Evolutionary conservation across 768 basidiomycete genomes (phyloP).

Genomic region (Cyclocybe cylindracea): DNA sequence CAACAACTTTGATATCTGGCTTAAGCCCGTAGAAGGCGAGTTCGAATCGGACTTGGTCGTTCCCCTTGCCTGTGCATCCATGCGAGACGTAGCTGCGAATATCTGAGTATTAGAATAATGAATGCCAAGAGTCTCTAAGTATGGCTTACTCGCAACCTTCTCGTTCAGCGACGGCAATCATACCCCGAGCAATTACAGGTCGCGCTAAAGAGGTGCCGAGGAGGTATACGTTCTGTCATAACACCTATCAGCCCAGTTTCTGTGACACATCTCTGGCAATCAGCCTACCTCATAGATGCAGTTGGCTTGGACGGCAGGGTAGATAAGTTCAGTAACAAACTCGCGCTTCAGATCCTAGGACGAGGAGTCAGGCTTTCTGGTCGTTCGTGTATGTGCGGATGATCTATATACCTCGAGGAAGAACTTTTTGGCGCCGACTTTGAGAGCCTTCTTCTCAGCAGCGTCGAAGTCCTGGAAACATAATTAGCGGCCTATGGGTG

Average conservation of each 20-base stretch:
- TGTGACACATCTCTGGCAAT: conserved; percentile 2
- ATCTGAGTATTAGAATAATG: background rate
- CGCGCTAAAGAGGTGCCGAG: conserved; percentile 97
- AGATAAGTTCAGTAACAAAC: conserved; percentile 95
- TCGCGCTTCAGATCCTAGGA: conserved; percentile 88
- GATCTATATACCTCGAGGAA: conserved; percentile 67
- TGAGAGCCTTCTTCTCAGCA: conserved; percentile 85
- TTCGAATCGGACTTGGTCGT: conserved; percentile 99
- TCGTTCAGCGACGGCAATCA: conserved; percentile 89
- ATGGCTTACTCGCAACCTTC: conserved; percentile 91
- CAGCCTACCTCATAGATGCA: conserved; percentile 92
- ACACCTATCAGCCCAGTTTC: conserved; percentile 3
- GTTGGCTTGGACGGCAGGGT: conserved; percentile 97
- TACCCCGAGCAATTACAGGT: conserved; percentile 97
- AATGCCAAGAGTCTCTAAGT: background rate
- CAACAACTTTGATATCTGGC: conserved; percentile 98
- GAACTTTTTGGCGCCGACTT: conserved; percentile 95
- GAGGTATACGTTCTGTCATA: conserved; percentile 83
- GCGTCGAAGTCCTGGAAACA: conserved; percentile 82
- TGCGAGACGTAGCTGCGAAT: conserved; percentile 84
- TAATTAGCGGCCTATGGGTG: background rate
- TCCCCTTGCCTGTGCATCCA: conserved; percentile 99
- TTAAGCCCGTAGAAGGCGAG: conserved; percentile 98
- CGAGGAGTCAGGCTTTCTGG: background rate
- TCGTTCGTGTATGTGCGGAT: too few relatives aligned